Base-by-base conservation (phyloP, 78 protist genomes). In the Guillardia theta region DNA sequence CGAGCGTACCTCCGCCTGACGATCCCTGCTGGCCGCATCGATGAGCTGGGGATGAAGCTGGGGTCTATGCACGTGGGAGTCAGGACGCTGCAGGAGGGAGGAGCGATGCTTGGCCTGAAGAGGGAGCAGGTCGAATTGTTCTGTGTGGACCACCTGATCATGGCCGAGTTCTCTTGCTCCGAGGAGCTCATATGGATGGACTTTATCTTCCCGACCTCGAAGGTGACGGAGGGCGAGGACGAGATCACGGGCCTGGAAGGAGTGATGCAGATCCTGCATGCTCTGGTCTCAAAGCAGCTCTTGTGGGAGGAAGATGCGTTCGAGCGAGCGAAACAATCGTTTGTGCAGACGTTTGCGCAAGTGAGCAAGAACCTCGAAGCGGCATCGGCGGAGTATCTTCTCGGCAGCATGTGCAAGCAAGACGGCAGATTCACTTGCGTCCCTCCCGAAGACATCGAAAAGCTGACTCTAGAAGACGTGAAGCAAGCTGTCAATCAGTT, bases 131-230 rank as follows among this genome's bases (percentile, higher is more conserved):
- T 70, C 27, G 83, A 70, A 43, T 43, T 70, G 10, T 70, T 70
- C 83, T 70, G 83, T 43, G 83, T 70, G 45, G 83, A 70, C 83
- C 83, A 70, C 83, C 83, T 70, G 46, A 70, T 70, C 41, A 70
- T 70, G 83, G 83, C 70, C 6, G 70, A 58, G 70, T 24, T 58
- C 4, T 30, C 27, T 10, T 15, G 30, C 58, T 58, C 21, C 83
- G 83, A 70, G 22, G 83, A 70, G 83, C 22, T 70, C 12, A 36
- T 70, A 4, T 70, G 10, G 46, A 70, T 70, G 83, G 83, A 70
- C 9, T 70, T 70, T 24, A 43, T 70, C n/a, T 70, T 70, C 41
- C 83, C 83, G 10, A 70, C 83, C 83, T 70, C 83, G 27, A 70
- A 70, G 41, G 83, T 70, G 45, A 10, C 83, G 83, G 83, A 24